Conservation (phyloP, 2,329 filamentous ascomycete genomes). For the Diaporthe sp. region DNA sequence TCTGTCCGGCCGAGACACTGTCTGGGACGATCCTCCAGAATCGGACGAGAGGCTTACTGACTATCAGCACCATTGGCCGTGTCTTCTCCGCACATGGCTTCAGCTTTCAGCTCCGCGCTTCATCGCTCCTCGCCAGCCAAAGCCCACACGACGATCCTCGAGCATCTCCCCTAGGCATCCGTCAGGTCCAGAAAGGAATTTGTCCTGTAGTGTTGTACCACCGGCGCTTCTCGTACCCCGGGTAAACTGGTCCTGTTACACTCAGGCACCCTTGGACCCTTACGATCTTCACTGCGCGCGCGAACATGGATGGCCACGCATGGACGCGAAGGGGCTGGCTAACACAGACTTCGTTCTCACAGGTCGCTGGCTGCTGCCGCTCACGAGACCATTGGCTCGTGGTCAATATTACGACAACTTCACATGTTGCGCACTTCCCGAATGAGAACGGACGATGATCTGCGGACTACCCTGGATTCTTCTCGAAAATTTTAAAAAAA, state of each 20-base stretch:
- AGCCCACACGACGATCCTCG: neutral
- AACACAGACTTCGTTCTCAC: neutral
- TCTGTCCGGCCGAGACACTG: conserved; percentile 12
- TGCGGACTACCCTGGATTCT: neutral
- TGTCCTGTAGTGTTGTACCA: neutral
- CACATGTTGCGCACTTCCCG: neutral
- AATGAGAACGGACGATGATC: conserved; percentile 2
- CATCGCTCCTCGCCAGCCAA: neutral
- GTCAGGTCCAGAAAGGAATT: neutral
- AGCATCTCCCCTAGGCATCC: neutral
- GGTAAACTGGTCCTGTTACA: no score
- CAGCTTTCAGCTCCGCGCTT: neutral
- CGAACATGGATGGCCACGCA: neutral
- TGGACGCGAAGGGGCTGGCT: neutral
- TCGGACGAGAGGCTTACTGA: conserved; percentile 20
- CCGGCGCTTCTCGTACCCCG: neutral
- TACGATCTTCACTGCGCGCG: neutral
- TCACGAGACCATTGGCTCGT: neutral
- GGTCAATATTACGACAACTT: neutral
- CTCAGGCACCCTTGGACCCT: no score
- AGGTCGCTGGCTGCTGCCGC: neutral
- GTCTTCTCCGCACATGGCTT: conserved; percentile 10
- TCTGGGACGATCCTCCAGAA: neutral
- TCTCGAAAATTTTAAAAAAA: neutral
- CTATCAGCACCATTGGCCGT: neutral